These are phyloP conservation scores for Claviceps maximensis DNA, from an alignment of 2,329 filamentous ascomycete species.

Conservation along the genomic window DNA sequence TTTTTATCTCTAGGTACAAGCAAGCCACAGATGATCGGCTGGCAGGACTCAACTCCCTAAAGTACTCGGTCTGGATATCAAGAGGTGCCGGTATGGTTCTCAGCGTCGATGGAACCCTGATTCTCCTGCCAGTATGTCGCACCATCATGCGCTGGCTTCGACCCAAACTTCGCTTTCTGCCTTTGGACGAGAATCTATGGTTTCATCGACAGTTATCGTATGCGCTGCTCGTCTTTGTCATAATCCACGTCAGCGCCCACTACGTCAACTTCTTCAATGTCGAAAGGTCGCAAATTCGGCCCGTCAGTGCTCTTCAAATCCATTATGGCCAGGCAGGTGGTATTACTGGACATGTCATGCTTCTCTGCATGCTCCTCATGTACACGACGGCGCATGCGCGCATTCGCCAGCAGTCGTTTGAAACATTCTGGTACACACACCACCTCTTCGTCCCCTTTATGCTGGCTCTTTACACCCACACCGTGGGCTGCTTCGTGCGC, in stretches of 20 bases:
- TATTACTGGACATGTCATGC: slow-evolving; percentile 93
- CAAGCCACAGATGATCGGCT: slow-evolving; percentile 58
- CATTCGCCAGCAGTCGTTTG: slow-evolving; percentile 92
- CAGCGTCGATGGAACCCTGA: slow-evolving; percentile 72
- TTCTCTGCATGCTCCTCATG: slow-evolving; percentile 97
- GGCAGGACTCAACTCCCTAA: slow-evolving; percentile 64
- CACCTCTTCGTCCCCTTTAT: slow-evolving; percentile 97
- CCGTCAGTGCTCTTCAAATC: slow-evolving; percentile 70
- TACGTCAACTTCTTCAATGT: slow-evolving; percentile 99
- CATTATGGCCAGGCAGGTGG: slow-evolving; percentile 84
- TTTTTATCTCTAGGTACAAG: slow-evolving; percentile 51
- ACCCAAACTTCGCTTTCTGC: slow-evolving; percentile 76
- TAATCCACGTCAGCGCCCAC: slow-evolving; percentile 64
- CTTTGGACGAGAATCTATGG: slow-evolving; percentile 94
- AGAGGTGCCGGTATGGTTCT: slow-evolving; percentile 82
- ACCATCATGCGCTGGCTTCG: slow-evolving; percentile 75
- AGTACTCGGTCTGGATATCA: slow-evolving; percentile 90
- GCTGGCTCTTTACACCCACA: slow-evolving; percentile 88
- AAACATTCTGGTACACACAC: slow-evolving; percentile 99
- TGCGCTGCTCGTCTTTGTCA: slow-evolving; percentile 68
- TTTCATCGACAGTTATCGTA: slow-evolving; percentile 95
- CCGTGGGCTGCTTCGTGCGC: slow-evolving; percentile 90
- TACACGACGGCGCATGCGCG: slow-evolving; percentile 90
- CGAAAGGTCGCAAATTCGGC: slow-evolving; percentile 70
- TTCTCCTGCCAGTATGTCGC: slow-evolving; percentile 87